Conservation (phyloP, 2,329 filamentous ascomycete species). For the Lachnum nothofagi region DNA sequence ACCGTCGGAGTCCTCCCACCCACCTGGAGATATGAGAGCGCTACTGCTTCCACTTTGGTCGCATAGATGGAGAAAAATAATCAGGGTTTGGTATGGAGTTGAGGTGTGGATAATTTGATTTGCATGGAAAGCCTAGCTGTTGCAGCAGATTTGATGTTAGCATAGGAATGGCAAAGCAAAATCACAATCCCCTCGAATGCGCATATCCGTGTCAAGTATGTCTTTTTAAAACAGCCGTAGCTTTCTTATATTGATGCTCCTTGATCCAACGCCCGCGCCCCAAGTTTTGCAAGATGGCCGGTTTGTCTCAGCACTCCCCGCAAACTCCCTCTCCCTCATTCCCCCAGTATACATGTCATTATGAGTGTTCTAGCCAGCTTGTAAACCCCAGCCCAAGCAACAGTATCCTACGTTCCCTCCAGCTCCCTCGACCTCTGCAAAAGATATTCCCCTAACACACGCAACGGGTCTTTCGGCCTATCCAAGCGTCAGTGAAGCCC, state of each 20-base stretch:
- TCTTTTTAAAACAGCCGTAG: not conserved
- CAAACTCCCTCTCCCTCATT: not conserved
- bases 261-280: not conserved
- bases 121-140: slow-evolving; percentile 27
- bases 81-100: slow-evolving; percentile 28
- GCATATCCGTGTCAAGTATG: not conserved
- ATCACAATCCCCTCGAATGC: slow-evolving; percentile 27
- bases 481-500: slow-evolving; percentile 3
- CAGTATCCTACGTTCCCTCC: slow-evolving; percentile 37
- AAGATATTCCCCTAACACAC: slow-evolving; percentile 65
- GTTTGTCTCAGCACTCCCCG: too few species aligned
- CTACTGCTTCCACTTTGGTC: slow-evolving; percentile 90
- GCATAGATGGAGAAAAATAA: slow-evolving; percentile 55
- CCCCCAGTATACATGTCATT: not conserved
- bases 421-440: slow-evolving; percentile 63
- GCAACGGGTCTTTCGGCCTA: slow-evolving; percentile 63
- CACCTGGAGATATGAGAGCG: slow-evolving; percentile 98
- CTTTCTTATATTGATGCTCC: not conserved
- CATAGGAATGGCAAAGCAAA: slow-evolving; percentile 25
- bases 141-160: slow-evolving; percentile 24
- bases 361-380: too few species aligned
- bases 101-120: slow-evolving; percentile 23
- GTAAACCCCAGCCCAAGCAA: not conserved
- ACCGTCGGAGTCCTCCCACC: slow-evolving; percentile 78
- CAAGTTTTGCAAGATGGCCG: too few species aligned